Percentiles rank a stretch among this genome's conserved stretches.
Evolutionary conservation across 2,329 filamentous ascomycete species (phyloP).

Genomic region (Nothomitra cinnamomea): DNA sequence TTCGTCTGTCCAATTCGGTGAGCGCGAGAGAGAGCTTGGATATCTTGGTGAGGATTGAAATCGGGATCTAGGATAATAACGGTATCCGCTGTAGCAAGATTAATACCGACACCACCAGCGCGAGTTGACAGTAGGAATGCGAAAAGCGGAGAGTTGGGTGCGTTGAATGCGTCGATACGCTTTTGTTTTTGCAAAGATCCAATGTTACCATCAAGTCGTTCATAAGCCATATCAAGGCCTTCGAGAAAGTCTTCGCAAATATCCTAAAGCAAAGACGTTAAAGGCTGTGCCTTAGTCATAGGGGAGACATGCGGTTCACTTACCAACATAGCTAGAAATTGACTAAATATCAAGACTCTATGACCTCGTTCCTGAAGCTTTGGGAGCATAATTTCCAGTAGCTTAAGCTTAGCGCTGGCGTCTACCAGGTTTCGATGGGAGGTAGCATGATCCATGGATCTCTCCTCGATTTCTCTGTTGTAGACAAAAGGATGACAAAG

Average conservation of each 20-base stretch:
- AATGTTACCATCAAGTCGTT: conserved; percentile 74
- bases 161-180: conserved; percentile 86
- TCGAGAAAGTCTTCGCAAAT: conserved; percentile 84
- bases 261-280: conserved; percentile 24
- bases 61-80: conserved; percentile 96
- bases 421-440: conserved; percentile 73
- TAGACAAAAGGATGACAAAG: conserved; percentile 95
- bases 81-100: conserved; percentile 88
- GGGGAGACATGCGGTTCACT: neutral
- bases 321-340: conserved; percentile 68
- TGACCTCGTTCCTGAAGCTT: conserved; percentile 75
- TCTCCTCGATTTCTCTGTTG: conserved; percentile 77
- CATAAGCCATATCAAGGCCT: conserved; percentile 53
- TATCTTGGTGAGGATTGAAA: conserved; percentile 95
- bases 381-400: conserved; percentile 72
- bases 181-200: conserved; percentile 78
- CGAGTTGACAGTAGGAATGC: conserved; percentile 87
- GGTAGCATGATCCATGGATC: conserved; percentile 39
- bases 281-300: neutral
- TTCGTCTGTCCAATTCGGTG: conserved; percentile 94
- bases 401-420: conserved; percentile 73
- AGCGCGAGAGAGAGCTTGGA: conserved; percentile 84
- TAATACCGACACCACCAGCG: conserved; percentile 93
- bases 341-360: conserved; percentile 85
- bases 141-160: conserved; percentile 64